Percentiles rank a stretch among this genome's conserved stretches.
phyloP scores from a whole-genome alignment of 805 yeast species.

The Wickerhamiella shivajii region DNA sequence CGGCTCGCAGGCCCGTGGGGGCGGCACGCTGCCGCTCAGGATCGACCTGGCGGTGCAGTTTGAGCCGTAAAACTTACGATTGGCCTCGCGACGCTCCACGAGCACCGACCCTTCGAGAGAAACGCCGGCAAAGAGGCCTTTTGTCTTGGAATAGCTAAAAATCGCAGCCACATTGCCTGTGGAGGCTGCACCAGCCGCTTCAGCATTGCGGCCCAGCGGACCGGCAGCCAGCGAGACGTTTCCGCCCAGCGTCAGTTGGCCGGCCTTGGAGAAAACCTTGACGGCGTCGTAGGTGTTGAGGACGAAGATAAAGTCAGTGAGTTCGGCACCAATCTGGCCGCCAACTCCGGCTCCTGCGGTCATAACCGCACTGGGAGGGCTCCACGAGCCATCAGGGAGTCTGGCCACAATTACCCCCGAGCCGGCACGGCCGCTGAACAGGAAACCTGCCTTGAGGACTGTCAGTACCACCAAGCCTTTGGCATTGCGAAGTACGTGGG shows the following conservation, averaged over 20 bases:
- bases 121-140: slow-evolving; percentile 94
- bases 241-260: slow-evolving; percentile 90
- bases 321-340: slow-evolving; percentile 91
- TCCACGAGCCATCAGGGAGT: slow-evolving; percentile 91
- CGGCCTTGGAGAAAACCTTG: slow-evolving; percentile 82
- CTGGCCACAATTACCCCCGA: slow-evolving; percentile 92
- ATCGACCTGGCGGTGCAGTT: slow-evolving; percentile 79
- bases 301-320: slow-evolving; percentile 91
- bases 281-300: slow-evolving; percentile 80
- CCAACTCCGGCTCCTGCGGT: slow-evolving; percentile 99
- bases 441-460: slow-evolving; percentile 91
- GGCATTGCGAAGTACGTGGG: slow-evolving; percentile 71
- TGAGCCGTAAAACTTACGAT: slow-evolving; percentile 83
- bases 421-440: slow-evolving; percentile 95
- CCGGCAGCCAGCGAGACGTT: slow-evolving; percentile 94
- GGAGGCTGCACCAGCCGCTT: slow-evolving; percentile 92
- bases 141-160: slow-evolving; percentile 86
- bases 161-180: slow-evolving; percentile 76
- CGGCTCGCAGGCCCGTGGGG: slow-evolving; percentile 84
- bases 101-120: slow-evolving; percentile 93
- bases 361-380: slow-evolving; percentile 89
- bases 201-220: slow-evolving; percentile 93
- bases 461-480: slow-evolving; percentile 86
- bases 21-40: slow-evolving; percentile 72
- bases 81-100: slow-evolving; percentile 94